phyloP scores from a whole-genome alignment of 1,139 yeast species.

The Suhomyces anneliseae region DNA sequence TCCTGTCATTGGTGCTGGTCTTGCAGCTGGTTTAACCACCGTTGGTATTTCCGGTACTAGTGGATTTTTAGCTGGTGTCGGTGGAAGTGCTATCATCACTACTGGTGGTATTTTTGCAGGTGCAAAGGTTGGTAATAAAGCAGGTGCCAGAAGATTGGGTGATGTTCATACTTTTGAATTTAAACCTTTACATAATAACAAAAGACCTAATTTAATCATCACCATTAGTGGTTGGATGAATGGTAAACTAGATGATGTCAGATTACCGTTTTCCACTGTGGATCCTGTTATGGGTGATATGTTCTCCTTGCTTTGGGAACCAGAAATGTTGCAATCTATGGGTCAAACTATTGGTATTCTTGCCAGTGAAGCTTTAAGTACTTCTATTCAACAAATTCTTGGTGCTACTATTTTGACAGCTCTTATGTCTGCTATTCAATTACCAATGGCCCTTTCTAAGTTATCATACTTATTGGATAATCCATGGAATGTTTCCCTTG shows the following conservation, averaged over 20 bases:
- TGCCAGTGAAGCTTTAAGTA: slow-evolving; percentile 91
- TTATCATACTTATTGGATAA: slow-evolving; percentile 88
- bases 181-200: slow-evolving; percentile 87
- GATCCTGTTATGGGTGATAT: slow-evolving; percentile 98
- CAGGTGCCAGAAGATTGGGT: slow-evolving; percentile 86
- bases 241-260: slow-evolving; percentile 91
- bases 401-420: slow-evolving; percentile 94
- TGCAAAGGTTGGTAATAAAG: slow-evolving; percentile 80
- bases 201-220: slow-evolving; percentile 81
- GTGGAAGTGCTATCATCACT: slow-evolving; percentile 93
- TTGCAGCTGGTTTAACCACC: slow-evolving; percentile 96
- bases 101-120: slow-evolving; percentile 91
- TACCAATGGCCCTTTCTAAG: slow-evolving; percentile 90
- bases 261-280: slow-evolving; percentile 92
- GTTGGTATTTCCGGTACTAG: slow-evolving; percentile 91
- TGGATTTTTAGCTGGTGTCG: slow-evolving; percentile 93
- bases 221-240: slow-evolving; percentile 99
- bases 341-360: slow-evolving; percentile 93
- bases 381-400: slow-evolving; percentile 89
- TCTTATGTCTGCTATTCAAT: slow-evolving; percentile 91
- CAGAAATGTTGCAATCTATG: slow-evolving; percentile 93
- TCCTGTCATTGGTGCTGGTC: slow-evolving; percentile 97
- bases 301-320: slow-evolving; percentile 93
- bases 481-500: slow-evolving; percentile 97
- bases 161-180: slow-evolving; percentile 93